Conservation (phyloP, 192 early-diverging fungal genomes). For the Coemansia guatemalensis region DNA sequence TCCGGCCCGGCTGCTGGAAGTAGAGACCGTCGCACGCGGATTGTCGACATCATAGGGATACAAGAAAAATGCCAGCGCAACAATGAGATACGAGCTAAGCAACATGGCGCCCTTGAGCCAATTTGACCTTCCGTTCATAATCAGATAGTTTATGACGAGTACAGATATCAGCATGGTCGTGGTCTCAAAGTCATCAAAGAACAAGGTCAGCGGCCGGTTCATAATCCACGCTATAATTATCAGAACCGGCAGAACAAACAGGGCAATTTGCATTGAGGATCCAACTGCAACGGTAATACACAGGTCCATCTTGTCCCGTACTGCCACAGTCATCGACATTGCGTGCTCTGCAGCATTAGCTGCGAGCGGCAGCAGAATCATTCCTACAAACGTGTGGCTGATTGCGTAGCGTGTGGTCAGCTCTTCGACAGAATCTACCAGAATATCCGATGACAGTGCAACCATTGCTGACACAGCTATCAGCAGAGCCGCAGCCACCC, state of each 20-base stretch:
- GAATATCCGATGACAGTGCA: slow-evolving; percentile 74
- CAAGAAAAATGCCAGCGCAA: slow-evolving; percentile 79
- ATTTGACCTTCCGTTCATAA: slow-evolving; percentile 84
- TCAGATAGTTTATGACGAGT: slow-evolving; percentile 77
- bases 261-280: slow-evolving; percentile 83
- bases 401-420: slow-evolving; percentile 64
- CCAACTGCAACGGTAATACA: slow-evolving; percentile 76
- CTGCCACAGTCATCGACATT: slow-evolving; percentile 78
- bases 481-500: slow-evolving; percentile 62
- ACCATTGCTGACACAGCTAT: slow-evolving; percentile 65
- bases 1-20: not conserved
- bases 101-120: slow-evolving; percentile 94
- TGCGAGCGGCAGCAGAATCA: slow-evolving; percentile 89
- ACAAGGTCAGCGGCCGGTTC: slow-evolving; percentile 68
- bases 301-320: slow-evolving; percentile 88
- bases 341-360: slow-evolving; percentile 87
- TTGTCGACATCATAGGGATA: slow-evolving; percentile 56
- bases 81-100: slow-evolving; percentile 75
- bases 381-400: slow-evolving; percentile 83
- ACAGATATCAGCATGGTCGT: slow-evolving; percentile 83
- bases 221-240: slow-evolving; percentile 84
- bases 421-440: slow-evolving; percentile 65
- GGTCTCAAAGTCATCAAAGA: slow-evolving; percentile 83
- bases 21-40: not conserved
- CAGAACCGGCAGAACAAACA: slow-evolving; percentile 71